Base-by-base conservation (phyloP, 202 grass and related monocot genomes). In the Zoysia matrella region DNA sequence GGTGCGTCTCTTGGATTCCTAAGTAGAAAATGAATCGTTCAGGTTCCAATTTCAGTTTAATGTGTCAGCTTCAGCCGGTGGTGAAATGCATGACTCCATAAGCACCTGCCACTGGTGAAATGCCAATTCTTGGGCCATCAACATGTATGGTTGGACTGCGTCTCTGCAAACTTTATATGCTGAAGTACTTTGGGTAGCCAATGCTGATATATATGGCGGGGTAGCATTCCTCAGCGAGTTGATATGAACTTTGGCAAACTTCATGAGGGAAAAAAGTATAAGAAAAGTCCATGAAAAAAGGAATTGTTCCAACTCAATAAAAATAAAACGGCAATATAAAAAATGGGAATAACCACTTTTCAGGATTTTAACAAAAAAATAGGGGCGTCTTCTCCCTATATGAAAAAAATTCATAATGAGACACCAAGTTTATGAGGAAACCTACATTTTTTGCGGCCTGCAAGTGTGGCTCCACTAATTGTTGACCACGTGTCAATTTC, bases 61-160 rank as follows among this genome's bases (percentile, higher is more conserved):
- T 30, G 12, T 22, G 5, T 65, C 3, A 3, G 44, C 15, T 1
- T 46, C 57, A 72, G 5, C 8, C 12, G 49, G 50, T 3, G 57
- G 15, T 22, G 10, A 11, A 12, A 63, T 48, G 61, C 47, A 13
- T 13, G 73, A 42, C 1, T 71, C 36, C 22, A 52, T 57, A 2
- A 6, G 14, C 47, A 93, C 94, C 88, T 89, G 84, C 72, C 90
- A 77, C 69, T 84, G 89, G 7, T 68, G 84, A 60, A 44, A 5
- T 45, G 83, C 68, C 3, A 77, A 41, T 78, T 73, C 70, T 67
- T 15, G 64, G 6, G 63, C 52, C 67, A 36, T 89, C 5, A 45
- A 16, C 40, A 58, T 12, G 7, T 51, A 63, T 78, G 82, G 87
- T 3, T 78, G 68, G 3, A 86, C 72, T 45, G 68, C 68, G 58